A percentile compares a stretch with the other conserved stretches of the same genome.
Evolutionary conservation across 495 filamentous ascomycete genomes (phyloP).

Genomic region (Hypoxylon intermedium): DNA sequence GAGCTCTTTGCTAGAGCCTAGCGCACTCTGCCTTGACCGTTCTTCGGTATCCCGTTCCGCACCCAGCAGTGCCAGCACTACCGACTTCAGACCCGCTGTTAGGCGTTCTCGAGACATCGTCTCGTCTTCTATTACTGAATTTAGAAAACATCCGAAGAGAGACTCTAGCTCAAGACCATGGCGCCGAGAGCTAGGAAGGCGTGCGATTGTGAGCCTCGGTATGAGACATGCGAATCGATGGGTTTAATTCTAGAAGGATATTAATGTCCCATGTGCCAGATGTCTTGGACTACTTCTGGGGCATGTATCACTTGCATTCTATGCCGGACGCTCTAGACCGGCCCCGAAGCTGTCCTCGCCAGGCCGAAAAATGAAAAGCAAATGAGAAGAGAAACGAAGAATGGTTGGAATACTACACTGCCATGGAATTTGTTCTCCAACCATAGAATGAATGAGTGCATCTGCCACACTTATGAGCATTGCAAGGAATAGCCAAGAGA

Average conservation of each 20-base stretch:
- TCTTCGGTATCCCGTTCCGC: slow-evolving; percentile 26
- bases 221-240: slow-evolving; percentile 25
- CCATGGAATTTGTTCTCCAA: not conserved
- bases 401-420: not conserved
- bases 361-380: slow-evolving; percentile 5
- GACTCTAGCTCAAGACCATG: slow-evolving; percentile 25
- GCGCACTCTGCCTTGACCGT: slow-evolving; percentile 19
- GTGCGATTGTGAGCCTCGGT: slow-evolving; percentile 9
- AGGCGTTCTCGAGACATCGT: slow-evolving; percentile 41
- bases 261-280: slow-evolving; percentile 5
- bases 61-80: slow-evolving; percentile 30
- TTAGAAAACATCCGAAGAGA: slow-evolving; percentile 36
- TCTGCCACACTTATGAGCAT: not conserved
- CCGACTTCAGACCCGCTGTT: slow-evolving; percentile 40
- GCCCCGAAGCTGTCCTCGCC: slow-evolving; percentile 3
- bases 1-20: slow-evolving; percentile 20
- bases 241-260: slow-evolving; percentile 22
- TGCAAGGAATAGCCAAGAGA: not conserved
- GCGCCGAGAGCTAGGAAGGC: slow-evolving; percentile 18
- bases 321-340: slow-evolving; percentile 18
- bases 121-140: slow-evolving; percentile 45
- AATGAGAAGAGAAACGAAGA: slow-evolving; percentile 11
- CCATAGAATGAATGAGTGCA: too few species aligned
- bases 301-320: slow-evolving; percentile 3
- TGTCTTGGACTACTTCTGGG: slow-evolving; percentile 2